Evolutionary conservation across 2,329 filamentous ascomycete species (phyloP).

Genomic region (Diplocarpon rosae): DNA sequence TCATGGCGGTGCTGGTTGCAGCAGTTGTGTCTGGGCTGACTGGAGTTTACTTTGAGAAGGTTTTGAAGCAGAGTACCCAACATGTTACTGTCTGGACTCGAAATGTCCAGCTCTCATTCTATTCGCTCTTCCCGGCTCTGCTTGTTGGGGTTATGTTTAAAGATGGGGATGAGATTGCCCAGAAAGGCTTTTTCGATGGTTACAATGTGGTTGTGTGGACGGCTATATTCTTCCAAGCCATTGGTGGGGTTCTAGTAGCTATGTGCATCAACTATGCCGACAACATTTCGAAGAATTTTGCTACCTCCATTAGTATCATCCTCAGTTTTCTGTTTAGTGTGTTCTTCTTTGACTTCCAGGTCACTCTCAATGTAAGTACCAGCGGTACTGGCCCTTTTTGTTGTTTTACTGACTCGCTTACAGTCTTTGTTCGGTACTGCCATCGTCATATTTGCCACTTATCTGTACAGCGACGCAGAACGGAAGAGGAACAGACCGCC

Average conservation of each 20-base stretch:
- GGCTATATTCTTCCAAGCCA: constrained; percentile 70
- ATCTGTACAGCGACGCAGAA: constrained; percentile 67
- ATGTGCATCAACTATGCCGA: constrained; percentile 74
- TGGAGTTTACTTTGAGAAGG: constrained; percentile 81
- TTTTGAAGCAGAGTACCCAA: constrained; percentile 72
- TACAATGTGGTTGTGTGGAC: constrained; percentile 91
- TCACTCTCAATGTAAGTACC: constrained; percentile 57
- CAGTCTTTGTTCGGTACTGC: constrained; percentile 75
- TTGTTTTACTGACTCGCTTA: neutral
- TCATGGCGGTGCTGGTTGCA: constrained; percentile 67
- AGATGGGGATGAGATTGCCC: constrained; percentile 73
- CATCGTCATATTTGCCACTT: constrained; percentile 72
- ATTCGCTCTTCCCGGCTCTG: constrained; percentile 81
- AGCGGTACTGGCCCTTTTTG: neutral
- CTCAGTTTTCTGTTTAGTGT: constrained; percentile 78
- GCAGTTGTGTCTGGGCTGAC: constrained; percentile 75
- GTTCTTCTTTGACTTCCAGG: constrained; percentile 70
- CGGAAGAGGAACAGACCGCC: constrained; percentile 47
- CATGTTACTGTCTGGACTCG: constrained; percentile 81
- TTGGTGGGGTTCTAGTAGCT: constrained; percentile 74
- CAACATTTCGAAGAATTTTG: constrained; percentile 90
- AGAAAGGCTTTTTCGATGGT: constrained; percentile 84
- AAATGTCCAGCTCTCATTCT: constrained; percentile 90
- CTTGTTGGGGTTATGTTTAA: constrained; percentile 79
- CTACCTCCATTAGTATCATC: constrained; percentile 83